Evolutionary conservation across 2,329 filamentous ascomycete species (phyloP).

Genomic region (Metarhizium brunneum): DNA sequence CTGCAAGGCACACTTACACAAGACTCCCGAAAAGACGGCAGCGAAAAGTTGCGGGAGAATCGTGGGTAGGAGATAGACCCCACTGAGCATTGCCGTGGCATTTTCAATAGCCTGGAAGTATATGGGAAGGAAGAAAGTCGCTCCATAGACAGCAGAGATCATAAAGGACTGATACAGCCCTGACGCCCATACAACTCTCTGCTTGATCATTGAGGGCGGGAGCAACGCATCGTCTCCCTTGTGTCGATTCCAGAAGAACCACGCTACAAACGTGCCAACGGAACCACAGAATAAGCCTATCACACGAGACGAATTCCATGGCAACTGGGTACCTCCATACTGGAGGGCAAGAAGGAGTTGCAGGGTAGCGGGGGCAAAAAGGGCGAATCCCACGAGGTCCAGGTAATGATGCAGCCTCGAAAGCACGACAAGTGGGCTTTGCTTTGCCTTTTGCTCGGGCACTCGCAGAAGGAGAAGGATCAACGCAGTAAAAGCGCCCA

Average conservation of each 20-base stretch:
- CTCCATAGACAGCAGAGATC: conserved; percentile 33
- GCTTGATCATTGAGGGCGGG: conserved; percentile 28
- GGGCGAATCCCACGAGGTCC: conserved; percentile 31
- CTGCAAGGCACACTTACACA: not conserved
- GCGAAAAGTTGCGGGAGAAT: conserved; percentile 10
- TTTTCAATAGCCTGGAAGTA: conserved; percentile 21
- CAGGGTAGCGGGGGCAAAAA: conserved; percentile 32
- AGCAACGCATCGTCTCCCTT: conserved; percentile 38
- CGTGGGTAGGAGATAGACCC: conserved; percentile 18
- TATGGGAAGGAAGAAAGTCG: not conserved
- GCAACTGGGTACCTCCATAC: conserved; percentile 28
- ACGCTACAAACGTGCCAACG: conserved; percentile 21
- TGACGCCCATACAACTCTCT: conserved; percentile 23
- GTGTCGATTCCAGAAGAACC: conserved; percentile 29
- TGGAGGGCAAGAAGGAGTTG: conserved; percentile 36
- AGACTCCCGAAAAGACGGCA: not conserved
- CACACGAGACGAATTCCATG: conserved; percentile 22
- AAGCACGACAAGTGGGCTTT: conserved; percentile 15
- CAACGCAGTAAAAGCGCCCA: conserved; percentile 26
- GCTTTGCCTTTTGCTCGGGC: conserved; percentile 26
- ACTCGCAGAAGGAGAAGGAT: conserved; percentile 21
- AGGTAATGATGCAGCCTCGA: conserved; percentile 17
- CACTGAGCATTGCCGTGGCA: conserved; percentile 15
- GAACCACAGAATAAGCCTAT: conserved; percentile 32
- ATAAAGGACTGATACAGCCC: conserved; percentile 30